These are phyloP conservation scores for Cladorrhinum sp. DNA, from an alignment of 2,329 filamentous ascomycete genomes.

Conservation along the genomic window DNA sequence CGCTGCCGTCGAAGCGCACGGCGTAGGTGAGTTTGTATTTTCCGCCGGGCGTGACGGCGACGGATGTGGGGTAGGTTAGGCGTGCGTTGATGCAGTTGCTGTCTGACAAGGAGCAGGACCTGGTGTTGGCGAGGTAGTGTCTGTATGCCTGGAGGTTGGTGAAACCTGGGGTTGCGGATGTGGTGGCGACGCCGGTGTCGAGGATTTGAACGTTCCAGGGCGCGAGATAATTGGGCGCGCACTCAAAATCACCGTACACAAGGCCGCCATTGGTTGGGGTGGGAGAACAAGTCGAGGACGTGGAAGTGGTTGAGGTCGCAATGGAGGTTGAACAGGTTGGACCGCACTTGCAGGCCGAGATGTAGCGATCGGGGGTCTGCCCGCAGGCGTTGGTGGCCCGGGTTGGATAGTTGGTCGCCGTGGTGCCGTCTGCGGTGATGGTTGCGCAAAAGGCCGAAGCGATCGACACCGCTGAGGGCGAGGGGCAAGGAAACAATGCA, in stretches of 20 bases:
- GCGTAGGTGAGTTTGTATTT: slow-evolving; percentile 10
- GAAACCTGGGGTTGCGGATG: not conserved
- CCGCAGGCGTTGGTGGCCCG: slow-evolving; percentile 25
- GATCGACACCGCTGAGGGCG: slow-evolving; percentile 17
- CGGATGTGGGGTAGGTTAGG: not conserved
- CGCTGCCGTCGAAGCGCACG: slow-evolving; percentile 3
- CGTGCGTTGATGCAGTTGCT: not conserved
- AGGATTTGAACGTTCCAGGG: slow-evolving; percentile 12
- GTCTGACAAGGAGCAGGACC: not conserved
- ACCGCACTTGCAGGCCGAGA: slow-evolving; percentile 25
- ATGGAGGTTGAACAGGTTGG: slow-evolving; percentile 19
- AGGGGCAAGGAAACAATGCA: slow-evolving; percentile 26
- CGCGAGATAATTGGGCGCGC: not conserved
- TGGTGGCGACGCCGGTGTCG: not conserved
- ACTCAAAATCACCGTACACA: slow-evolving; percentile 18
- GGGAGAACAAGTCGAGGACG: slow-evolving; percentile 5
- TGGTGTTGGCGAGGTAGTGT: not conserved
- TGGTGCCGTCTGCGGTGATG: slow-evolving; percentile 22
- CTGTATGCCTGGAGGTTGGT: not conserved
- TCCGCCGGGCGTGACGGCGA: not conserved
- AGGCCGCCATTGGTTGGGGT: slow-evolving; percentile 11
- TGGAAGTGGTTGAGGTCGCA: slow-evolving; percentile 11
- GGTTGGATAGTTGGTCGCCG: slow-evolving; percentile 23
- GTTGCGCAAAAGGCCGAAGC: slow-evolving; percentile 25
- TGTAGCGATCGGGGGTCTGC: slow-evolving; percentile 16